phyloP scores from a whole-genome alignment of 768 basidiomycete genomes.

The Naganishia vishniacii region DNA sequence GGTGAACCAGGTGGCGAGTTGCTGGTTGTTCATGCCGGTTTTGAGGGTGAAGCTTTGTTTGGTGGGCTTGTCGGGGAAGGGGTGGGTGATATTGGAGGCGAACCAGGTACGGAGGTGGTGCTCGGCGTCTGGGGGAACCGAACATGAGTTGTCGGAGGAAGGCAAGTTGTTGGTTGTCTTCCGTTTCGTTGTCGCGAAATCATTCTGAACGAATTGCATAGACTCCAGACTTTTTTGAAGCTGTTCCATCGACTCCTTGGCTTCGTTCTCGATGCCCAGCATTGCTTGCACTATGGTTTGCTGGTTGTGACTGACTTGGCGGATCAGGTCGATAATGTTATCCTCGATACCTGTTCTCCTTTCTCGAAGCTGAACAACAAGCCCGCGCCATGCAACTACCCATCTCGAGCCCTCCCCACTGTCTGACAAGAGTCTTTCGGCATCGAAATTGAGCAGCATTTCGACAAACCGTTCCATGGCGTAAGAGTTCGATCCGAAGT shows the following conservation, averaged over 20 bases:
- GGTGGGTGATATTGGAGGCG: slow-evolving; percentile 30
- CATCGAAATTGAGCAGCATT: background rate
- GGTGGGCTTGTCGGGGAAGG: slow-evolving; percentile 30
- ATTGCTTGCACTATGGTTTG: background rate
- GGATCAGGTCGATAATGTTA: background rate
- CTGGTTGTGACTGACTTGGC: background rate
- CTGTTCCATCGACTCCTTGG: background rate
- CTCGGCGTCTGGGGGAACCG: background rate
- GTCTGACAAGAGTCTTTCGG: background rate
- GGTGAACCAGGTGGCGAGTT: slow-evolving; percentile 35
- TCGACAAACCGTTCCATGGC: background rate
- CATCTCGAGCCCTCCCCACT: background rate
- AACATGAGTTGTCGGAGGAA: background rate
- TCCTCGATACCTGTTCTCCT: background rate
- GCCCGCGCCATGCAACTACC: background rate
- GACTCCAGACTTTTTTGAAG: background rate
- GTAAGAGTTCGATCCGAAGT: no score
- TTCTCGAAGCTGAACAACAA: background rate
- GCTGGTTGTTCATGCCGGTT: slow-evolving; percentile 14
- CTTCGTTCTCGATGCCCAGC: background rate
- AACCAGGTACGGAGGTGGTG: slow-evolving; percentile 29
- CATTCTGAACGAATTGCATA: background rate
- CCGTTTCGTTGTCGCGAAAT: background rate
- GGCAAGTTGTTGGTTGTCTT: no score
- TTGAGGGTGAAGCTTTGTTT: slow-evolving; percentile 19